Evolutionary conservation across 495 filamentous ascomycete species (phyloP).

Genomic region (Talaromyces proteolyticus): DNA sequence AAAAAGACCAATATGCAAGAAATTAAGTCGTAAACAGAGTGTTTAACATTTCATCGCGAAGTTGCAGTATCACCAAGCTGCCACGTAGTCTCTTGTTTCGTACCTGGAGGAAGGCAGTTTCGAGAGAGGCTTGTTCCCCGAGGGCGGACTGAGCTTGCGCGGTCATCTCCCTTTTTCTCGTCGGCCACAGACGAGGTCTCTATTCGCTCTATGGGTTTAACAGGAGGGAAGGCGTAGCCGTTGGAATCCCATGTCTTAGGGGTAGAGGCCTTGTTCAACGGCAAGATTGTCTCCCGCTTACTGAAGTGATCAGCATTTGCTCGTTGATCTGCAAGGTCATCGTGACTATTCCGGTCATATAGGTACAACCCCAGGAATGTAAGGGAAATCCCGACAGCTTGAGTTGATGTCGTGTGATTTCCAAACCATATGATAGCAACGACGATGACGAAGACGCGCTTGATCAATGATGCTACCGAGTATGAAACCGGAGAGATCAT

Average conservation of each 20-base stretch:
- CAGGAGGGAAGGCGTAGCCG: constrained; percentile 31
- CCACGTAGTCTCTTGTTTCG: constrained; percentile 80
- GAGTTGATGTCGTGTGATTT: constrained; percentile 72
- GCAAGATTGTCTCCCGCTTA: constrained; percentile 60
- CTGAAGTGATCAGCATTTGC: constrained; percentile 53
- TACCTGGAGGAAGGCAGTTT: constrained; percentile 65
- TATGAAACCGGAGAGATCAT: constrained; percentile 96
- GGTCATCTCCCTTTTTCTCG: constrained; percentile 59
- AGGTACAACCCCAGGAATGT: constrained; percentile 93
- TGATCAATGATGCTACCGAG: constrained; percentile 90
- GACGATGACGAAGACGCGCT: constrained; percentile 94
- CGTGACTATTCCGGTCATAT: constrained; percentile 88
- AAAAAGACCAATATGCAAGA: not conserved
- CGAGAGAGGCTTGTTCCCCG: constrained; percentile 52
- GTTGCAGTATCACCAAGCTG: constrained; percentile 37
- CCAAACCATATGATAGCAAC: constrained; percentile 97
- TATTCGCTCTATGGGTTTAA: constrained; percentile 12
- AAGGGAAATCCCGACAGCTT: constrained; percentile 77
- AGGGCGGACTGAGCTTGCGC: constrained; percentile 38
- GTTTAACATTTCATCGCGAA: not conserved
- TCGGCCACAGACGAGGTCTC: constrained; percentile 25
- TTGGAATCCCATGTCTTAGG: constrained; percentile 34
- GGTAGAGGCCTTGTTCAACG: constrained; percentile 45
- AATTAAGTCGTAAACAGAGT: not conserved
- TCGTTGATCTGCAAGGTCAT: constrained; percentile 71